Conservation (phyloP, 202 grass and related monocot species). For the Tripidium arundinaceum region DNA sequence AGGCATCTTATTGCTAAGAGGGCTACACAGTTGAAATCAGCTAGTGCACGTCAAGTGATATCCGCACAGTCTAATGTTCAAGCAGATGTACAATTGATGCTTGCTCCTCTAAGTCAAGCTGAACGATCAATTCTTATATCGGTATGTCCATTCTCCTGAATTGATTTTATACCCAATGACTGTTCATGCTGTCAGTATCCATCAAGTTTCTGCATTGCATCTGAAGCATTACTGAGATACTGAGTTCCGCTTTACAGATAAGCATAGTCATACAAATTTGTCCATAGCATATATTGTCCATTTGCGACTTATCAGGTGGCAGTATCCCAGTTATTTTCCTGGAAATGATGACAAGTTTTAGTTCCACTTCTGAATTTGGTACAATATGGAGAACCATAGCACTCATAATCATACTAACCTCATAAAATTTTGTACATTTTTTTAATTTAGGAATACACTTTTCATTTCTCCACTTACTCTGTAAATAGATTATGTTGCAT, state of each 20-base stretch:
- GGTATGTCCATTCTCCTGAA: conserved; percentile 51
- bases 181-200: no score
- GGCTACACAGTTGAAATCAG: conserved; percentile 73
- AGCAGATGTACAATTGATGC: conserved; percentile 71
- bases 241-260: conserved; percentile 1
- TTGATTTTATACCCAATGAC: neutral
- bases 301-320: conserved; percentile 3
- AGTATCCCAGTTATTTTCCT: conserved; percentile 21
- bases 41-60: conserved; percentile 53
- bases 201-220: conserved; percentile 3
- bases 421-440: neutral
- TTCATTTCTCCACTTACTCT: neutral
- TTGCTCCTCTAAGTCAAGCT: conserved; percentile 77
- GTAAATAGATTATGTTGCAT: neutral
- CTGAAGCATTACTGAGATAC: neutral
- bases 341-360: conserved; percentile 1
- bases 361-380: conserved; percentile 17
- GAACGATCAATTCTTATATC: conserved; percentile 81
- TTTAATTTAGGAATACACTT: neutral
- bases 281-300: conserved; percentile 4
- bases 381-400: neutral
- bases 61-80: conserved; percentile 70
- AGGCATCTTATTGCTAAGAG: conserved; percentile 80
- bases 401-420: neutral
- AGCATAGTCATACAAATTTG: neutral